Percentiles rank a stretch among this genome's conserved stretches.
These are phyloP conservation scores for Epichloe aotearoae DNA, from an alignment of 2,329 filamentous ascomycete genomes.

Conservation along the genomic window DNA sequence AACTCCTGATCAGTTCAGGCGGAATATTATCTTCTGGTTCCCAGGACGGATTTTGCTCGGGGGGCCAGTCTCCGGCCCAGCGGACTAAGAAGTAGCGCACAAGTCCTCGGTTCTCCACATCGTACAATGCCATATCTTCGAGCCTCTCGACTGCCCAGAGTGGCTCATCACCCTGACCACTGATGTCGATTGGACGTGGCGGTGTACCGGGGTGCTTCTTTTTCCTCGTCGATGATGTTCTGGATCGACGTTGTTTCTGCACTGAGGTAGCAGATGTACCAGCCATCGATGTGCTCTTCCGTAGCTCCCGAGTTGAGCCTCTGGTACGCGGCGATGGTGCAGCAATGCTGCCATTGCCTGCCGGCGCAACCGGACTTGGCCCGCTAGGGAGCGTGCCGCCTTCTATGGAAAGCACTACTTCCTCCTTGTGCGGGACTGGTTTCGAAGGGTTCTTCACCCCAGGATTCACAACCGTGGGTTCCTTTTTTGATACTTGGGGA, in stretches of 20 bases:
- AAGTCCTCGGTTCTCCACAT: slow-evolving; percentile 21
- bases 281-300: not conserved
- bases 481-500: not conserved
- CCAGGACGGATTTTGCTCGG: slow-evolving; percentile 44
- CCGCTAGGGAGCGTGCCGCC: not conserved
- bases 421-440: not conserved
- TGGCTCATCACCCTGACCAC: slow-evolving; percentile 10
- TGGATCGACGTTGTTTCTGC: not conserved
- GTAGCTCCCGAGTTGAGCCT: not conserved
- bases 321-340: not conserved
- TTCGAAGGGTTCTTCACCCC: not conserved
- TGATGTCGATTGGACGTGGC: not conserved
- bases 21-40: slow-evolving; percentile 41
- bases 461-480: not conserved
- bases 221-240: slow-evolving; percentile 1
- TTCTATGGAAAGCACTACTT: slow-evolving; percentile 2
- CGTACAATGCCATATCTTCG: slow-evolving; percentile 26
- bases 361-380: not conserved
- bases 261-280: not conserved
- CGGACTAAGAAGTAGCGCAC: slow-evolving; percentile 37
- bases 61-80: slow-evolving; percentile 44
- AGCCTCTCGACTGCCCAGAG: slow-evolving; percentile 32
- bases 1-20: slow-evolving; percentile 25
- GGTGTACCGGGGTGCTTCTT: not conserved
- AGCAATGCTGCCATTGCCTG: not conserved